These are phyloP conservation scores for Venturia pyrina DNA, from an alignment of 2,329 filamentous ascomycete genomes.

Conservation along the genomic window DNA sequence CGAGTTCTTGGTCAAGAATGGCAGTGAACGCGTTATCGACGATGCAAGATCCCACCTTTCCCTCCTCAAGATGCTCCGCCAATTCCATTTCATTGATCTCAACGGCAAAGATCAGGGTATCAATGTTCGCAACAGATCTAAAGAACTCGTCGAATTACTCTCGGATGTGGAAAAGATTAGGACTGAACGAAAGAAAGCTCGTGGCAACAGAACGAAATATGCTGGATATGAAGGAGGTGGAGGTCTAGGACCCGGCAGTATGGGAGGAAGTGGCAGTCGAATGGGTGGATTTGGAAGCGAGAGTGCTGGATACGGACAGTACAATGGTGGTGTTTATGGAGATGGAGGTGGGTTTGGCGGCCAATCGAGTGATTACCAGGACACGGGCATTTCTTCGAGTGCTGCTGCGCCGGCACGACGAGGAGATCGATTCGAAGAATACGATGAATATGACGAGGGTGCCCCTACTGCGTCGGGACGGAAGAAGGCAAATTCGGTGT, in stretches of 20 bases:
- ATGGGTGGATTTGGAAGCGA: constrained; percentile 93
- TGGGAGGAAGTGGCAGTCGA: constrained; percentile 56
- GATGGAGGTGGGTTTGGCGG: constrained; percentile 91
- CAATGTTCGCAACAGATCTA: constrained; percentile 93
- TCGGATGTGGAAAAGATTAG: constrained; percentile 82
- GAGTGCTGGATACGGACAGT: constrained; percentile 48
- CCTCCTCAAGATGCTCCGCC: constrained; percentile 92
- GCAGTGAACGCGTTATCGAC: constrained; percentile 93
- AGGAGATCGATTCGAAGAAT: constrained; percentile 82
- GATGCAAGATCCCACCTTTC: constrained; percentile 93
- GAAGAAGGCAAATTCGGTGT: constrained; percentile 34
- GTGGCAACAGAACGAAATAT: constrained; percentile 86
- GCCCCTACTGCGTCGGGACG: constrained; percentile 42
- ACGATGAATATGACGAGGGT: constrained; percentile 89
- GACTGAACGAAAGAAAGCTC: constrained; percentile 72
- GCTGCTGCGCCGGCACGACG: constrained; percentile 48
- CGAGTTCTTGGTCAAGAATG: constrained; percentile 96
- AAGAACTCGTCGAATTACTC: constrained; percentile 89
- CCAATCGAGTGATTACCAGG: constrained; percentile 38
- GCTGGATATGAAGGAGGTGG: constrained; percentile 82
- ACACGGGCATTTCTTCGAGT: constrained; percentile 42
- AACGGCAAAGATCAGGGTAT: constrained; percentile 98
- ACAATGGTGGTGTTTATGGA: constrained; percentile 74
- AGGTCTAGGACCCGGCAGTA: constrained; percentile 38
- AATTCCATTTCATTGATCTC: constrained; percentile 92